Evolutionary conservation across 2,329 filamentous ascomycete genomes (phyloP), one percentile per base, ranked within the genome.

Genomic region (Aureobasidium lini): DNA sequence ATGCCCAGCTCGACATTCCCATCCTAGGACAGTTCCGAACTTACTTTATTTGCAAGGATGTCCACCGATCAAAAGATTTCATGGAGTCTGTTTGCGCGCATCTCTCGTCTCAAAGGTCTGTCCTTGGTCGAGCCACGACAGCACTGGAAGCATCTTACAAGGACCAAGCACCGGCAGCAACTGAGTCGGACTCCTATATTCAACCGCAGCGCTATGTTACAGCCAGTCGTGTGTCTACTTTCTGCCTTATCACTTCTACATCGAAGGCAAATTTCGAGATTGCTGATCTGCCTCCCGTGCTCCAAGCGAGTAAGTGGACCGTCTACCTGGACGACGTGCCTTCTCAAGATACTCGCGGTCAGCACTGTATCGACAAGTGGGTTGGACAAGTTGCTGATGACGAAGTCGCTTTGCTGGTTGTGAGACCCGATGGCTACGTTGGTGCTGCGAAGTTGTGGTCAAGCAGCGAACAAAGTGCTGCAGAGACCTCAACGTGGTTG

Each of bases 1-100:
- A 91, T 65, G 76, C 91, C 31, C 87, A 92, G 69, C 82, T 90
- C 6, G 88, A 91, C 67, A 88, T 91, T 46, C 88, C 88, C 1
- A 82, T 90, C 72, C 76, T 91, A 6, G 85, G 88, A 29, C 88
- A 92, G 67, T 92, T 91, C 75, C 81, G 86, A 50, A 81, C 90
- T 47, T 90, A 88, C 70, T 79, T 91, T 62, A 81, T 92, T 62
- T 81, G 84, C 62, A 83, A 82, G 67, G 79, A 89, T 66, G 76
- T 89, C 2, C 76, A 79, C 58, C 70, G 77, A 34, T 78, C 80
- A 3, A 75, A 75, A 57, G 73, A 75, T 1, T 89, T 89, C 71
- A 75, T 90, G 28, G 75, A 81, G 6, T 77, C 76, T 0, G 78
- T 90, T 42, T 86, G 81, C 64, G 73, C 77, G 29, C 74, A 79